Conservation (phyloP, 805 yeast genomes). For the Priceomyces medius region DNA sequence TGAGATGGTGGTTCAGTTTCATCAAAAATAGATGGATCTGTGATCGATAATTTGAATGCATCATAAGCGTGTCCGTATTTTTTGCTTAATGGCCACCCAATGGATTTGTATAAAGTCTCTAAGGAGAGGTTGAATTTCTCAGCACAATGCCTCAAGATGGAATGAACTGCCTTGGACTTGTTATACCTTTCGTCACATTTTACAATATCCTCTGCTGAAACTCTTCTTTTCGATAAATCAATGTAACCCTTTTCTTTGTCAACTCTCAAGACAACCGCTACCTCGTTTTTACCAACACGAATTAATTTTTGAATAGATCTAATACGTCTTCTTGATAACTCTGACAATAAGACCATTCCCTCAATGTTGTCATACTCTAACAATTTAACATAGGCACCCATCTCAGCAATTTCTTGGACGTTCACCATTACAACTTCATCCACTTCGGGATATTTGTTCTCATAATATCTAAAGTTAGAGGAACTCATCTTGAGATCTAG, state of each 20-base stretch:
- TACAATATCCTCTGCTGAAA: constrained; percentile 93
- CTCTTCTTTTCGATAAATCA: constrained; percentile 96
- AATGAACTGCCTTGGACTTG: constrained; percentile 95
- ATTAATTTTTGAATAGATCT: constrained; percentile 96
- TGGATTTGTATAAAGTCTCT: constrained; percentile 79
- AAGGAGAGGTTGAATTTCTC: constrained; percentile 89
- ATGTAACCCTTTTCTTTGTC: constrained; percentile 98
- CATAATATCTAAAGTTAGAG: constrained; percentile 93
- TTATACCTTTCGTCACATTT: constrained; percentile 97
- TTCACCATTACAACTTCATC: constrained; percentile 99
- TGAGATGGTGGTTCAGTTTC: constrained; percentile 67
- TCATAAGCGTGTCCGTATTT: constrained; percentile 97
- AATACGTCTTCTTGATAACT: constrained; percentile 97
- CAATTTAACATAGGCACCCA: constrained; percentile 98
- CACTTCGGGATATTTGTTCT: constrained; percentile 97
- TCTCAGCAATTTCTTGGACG: constrained; percentile 97
- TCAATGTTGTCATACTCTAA: constrained; percentile 97
- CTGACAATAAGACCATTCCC: constrained; percentile 96
- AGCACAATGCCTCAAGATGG: constrained; percentile 97
- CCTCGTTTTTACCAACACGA: constrained; percentile 98
- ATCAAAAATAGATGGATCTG: constrained; percentile 85
- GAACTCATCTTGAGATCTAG: constrained; percentile 57
- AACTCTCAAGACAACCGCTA: constrained; percentile 95
- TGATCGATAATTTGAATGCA: constrained; percentile 94
- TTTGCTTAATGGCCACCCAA: constrained; percentile 97